Base-by-base conservation (phyloP, 2,329 filamentous ascomycete genomes). In the Pseudogymnoascus sp. region DNA sequence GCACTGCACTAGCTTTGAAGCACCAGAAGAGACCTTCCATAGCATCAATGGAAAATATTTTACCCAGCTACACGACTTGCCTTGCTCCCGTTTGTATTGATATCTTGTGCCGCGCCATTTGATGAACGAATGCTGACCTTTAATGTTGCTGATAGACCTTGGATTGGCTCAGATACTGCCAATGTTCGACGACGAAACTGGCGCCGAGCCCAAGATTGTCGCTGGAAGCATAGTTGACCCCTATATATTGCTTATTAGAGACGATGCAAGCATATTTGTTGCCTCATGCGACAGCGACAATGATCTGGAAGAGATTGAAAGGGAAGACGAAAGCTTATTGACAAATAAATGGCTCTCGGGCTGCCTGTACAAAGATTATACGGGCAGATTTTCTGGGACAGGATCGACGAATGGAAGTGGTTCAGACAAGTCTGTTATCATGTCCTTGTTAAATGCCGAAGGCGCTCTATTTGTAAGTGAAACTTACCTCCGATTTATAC, bases 121-220 rank as follows among this genome's bases (percentile, higher is more conserved):
- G 26, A 52, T 19, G 41, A 58, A 56, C 39, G 52, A 35, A 45
- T 45, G 35, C 35, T 57, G 55, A 60, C 28, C 61, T 65, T 61
- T 61, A 9, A 58, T 41, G 12, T 33, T 59, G 56, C 38, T 23
- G 30, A 56, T 68, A 90, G 90, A 95, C 71, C 82, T 99, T 61
- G 89, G 88, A 9, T 80, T 99, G 59, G 86, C 86, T 48, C 92
- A 97, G 69, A 97, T 99, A 59, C 81, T 96, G 57, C 90, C 92
- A 0, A 90, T 97, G 81, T 82, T 90, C 63, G 94, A 97, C 67
- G 94, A 96, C 67, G 89, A 94, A 64, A 92, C 86, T 0, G 91
- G 88, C 10, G 85, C 82, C 18, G 90, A 96, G 67, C 86, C 90
- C 3, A 81, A 86, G 59, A 86, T 94, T 39, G 76, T 91, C 48